Evolutionary conservation across 2,329 filamentous ascomycete species (phyloP), one percentile per base, ranked within the genome.

Genomic region (Leptographium radiaticola): DNA sequence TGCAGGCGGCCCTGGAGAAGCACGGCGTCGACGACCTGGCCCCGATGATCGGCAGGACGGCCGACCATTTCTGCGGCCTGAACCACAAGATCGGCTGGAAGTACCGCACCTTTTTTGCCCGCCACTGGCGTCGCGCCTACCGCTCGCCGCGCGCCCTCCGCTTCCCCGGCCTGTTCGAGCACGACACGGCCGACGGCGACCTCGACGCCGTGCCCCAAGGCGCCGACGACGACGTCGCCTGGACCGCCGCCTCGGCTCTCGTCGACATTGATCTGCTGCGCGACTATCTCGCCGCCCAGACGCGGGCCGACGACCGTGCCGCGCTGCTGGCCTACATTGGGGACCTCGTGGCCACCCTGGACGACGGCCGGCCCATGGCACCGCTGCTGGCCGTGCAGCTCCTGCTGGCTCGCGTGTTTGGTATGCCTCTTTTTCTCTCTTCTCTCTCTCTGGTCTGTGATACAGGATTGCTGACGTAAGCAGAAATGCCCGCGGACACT

Each of bases 341-440:
- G 31, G 64, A 66, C 7, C 59, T 77, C 6, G 56, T 73, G 13
- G 59, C 60, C 11, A 62, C 61, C 13, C 63, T 70, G 34, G 59
- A 61, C 16, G 58, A 61, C 6, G 64, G 20, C n/a, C 60, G 67
- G 13, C 61, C 66, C 1, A 64, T 70, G 49, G 71, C 69, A 4
- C 71, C 73, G 53, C 65, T 73, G 10, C 62, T 73, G 15, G 72
- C 74, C 39, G 68, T 76, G 51, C 65, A 72, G 43, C 66, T 67
- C 18, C 64, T 76, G 25, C 64, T 74, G 16, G 61, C 63, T 39
- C 66, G 69, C 34, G 64, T 75, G 16, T 63, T 69, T 30, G 67
- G 70, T 69, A 66, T 58, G 66, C 25, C 2, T 36, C 6, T 8
- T n/a, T 4, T 20, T 25, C 2, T 36, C 6, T 8, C 13, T 4